Evolutionary conservation across 108 stramenopile genomes (phyloP).

Genomic region (Nitzschia inconspicua): DNA sequence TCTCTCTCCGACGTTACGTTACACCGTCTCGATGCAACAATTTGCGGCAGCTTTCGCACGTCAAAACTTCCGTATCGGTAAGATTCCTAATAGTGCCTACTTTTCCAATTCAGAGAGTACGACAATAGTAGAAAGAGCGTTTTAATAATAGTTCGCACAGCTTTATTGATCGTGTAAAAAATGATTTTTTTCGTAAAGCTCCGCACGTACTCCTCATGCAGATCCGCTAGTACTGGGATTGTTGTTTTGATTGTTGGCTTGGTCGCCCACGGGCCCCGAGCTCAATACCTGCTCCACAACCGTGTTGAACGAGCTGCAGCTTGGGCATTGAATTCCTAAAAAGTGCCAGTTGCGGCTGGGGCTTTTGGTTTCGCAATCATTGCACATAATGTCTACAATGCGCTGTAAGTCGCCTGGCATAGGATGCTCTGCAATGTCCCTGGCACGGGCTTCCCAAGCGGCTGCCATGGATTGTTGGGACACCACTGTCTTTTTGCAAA

Average conservation of each 20-base stretch:
- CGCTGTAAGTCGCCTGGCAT: slow-evolving; percentile 83
- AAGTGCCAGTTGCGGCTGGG: slow-evolving; percentile 74
- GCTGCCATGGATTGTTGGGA: slow-evolving; percentile 67
- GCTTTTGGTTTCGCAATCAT: slow-evolving; percentile 77
- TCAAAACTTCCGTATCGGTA: too few species aligned
- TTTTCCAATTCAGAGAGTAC: too few species aligned
- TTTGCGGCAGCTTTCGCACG: too few species aligned
- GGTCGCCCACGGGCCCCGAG: slow-evolving; percentile 15
- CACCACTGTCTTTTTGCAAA: slow-evolving; percentile 87
- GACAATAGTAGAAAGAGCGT: too few species aligned
- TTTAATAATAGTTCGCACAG: too few species aligned
- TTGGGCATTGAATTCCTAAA: slow-evolving; percentile 78
- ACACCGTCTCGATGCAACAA: too few species aligned
- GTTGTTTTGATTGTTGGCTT: slow-evolving; percentile 10
- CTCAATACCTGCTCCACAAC: slow-evolving; percentile 71
- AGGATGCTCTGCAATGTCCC: slow-evolving; percentile 84
- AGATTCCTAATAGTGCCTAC: too few species aligned
- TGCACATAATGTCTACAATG: slow-evolving; percentile 81
- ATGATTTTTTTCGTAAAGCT: too few species aligned
- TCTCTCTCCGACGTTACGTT: too few species aligned
- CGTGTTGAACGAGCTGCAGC: slow-evolving; percentile 77
- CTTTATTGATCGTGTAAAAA: too few species aligned
- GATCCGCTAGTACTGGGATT: slow-evolving; percentile 1
- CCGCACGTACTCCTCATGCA: neutral
- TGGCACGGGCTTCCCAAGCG: slow-evolving; percentile 75